Evolutionary conservation across 1,139 yeast species (phyloP).

Genomic region (Geotrichum histeridarum): DNA sequence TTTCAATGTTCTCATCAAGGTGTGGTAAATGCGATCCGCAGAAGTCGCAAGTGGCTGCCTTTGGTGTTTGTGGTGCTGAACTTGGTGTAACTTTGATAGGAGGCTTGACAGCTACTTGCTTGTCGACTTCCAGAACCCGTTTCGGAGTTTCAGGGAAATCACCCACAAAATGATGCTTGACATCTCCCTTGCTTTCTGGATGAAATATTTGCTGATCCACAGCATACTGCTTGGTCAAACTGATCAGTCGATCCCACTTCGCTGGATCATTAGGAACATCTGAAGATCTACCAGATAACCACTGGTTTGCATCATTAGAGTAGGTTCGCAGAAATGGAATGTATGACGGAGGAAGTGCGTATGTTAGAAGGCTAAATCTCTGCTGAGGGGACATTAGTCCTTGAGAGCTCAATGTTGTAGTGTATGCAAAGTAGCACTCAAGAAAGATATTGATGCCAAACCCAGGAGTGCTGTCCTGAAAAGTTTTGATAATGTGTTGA

Average conservation of each 20-base stretch:
- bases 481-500: conserved; percentile 14
- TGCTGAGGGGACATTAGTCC: conserved; percentile 12
- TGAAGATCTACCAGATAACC: conserved; percentile 14
- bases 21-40: conserved; percentile 4
- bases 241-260: conserved; percentile 13
- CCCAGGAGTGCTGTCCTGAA: conserved; percentile 12
- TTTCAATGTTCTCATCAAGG: background rate
- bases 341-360: conserved; percentile 12
- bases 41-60: background rate
- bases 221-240: conserved; percentile 15
- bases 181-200: background rate
- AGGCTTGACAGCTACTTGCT: background rate
- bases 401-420: conserved; percentile 5
- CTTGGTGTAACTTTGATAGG: background rate
- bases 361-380: conserved; percentile 12
- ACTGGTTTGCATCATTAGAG: conserved; percentile 3
- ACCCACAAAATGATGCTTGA: too few species aligned
- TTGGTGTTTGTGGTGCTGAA: background rate
- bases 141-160: background rate
- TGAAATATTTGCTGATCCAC: conserved; percentile 2
- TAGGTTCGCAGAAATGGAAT: conserved; percentile 7
- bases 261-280: conserved; percentile 6
- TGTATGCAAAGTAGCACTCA: conserved; percentile 17
- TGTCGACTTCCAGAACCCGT: background rate
- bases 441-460: conserved; percentile 17